phyloP scores from a whole-genome alignment of 495 filamentous ascomycete species.

The Recurvomyces mirabilis region DNA sequence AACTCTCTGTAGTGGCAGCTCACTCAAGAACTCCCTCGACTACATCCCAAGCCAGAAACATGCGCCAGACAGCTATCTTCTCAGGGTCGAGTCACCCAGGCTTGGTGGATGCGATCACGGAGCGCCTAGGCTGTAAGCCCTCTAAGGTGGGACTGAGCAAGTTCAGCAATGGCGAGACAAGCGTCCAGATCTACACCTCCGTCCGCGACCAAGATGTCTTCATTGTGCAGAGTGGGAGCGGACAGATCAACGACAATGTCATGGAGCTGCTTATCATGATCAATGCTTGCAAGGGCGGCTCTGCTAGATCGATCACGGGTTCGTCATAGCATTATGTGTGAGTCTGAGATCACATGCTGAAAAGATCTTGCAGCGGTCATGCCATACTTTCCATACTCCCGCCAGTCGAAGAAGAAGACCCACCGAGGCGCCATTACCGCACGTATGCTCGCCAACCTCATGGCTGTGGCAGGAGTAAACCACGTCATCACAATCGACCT shows the following conservation, averaged over 20 bases:
- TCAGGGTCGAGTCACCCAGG: slow-evolving; percentile 57
- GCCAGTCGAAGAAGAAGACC: slow-evolving; percentile 98
- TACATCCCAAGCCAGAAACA: too few relatives aligned
- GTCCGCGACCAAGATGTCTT: slow-evolving; percentile 98
- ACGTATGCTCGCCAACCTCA: slow-evolving; percentile 89
- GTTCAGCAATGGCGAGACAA: slow-evolving; percentile 88
- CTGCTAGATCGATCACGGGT: slow-evolving; percentile 96
- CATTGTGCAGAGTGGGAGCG: slow-evolving; percentile 93
- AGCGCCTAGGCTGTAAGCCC: slow-evolving; percentile 53
- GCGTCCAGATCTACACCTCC: slow-evolving; percentile 83
- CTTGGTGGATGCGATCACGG: slow-evolving; percentile 61
- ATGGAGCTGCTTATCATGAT: slow-evolving; percentile 99
- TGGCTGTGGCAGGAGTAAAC: slow-evolving; percentile 85
- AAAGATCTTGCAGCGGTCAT: slow-evolving; percentile 66
- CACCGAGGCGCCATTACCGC: slow-evolving; percentile 94
- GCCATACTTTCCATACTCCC: slow-evolving; percentile 97
- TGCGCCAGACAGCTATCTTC: too few relatives aligned
- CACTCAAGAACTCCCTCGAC: too few relatives aligned
- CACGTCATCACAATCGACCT: slow-evolving; percentile 96
- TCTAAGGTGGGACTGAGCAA: slow-evolving; percentile 57
- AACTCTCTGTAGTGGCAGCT: too few relatives aligned
- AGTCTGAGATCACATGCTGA: too few relatives aligned
- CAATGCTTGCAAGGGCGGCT: slow-evolving; percentile 93
- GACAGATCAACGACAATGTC: slow-evolving; percentile 94
- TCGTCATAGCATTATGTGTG: slow-evolving; percentile 33